phyloP scores from a whole-genome alignment of 2,329 filamentous ascomycete species.

The Hymenoscyphus fructigenus region DNA sequence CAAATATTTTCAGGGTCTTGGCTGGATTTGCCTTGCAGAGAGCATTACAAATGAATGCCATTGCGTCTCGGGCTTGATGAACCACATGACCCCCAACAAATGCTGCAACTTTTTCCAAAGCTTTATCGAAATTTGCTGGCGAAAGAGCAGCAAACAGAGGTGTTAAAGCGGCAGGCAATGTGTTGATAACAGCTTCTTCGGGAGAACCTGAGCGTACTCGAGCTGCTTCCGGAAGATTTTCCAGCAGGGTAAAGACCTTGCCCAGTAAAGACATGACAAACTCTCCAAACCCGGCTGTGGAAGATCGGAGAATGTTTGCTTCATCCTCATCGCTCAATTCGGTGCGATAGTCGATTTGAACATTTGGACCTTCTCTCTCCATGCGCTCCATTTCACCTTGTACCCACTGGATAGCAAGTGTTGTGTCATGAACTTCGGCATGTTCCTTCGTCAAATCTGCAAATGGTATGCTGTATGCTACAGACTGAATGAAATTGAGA shows the following conservation, averaged over 20 bases:
- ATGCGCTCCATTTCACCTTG: constrained; percentile 91
- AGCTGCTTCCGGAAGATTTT: constrained; percentile 90
- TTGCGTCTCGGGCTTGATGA: constrained; percentile 92
- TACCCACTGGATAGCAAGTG: constrained; percentile 87
- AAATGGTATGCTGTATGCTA: constrained; percentile 95
- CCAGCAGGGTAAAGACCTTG: constrained; percentile 90
- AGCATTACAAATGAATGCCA: constrained; percentile 97
- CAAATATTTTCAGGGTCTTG: constrained; percentile 85
- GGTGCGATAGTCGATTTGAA: constrained; percentile 80
- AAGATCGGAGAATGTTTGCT: constrained; percentile 83
- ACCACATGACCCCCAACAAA: constrained; percentile 95
- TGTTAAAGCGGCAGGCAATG: constrained; percentile 84
- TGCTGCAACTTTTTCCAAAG: constrained; percentile 84
- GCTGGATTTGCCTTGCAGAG: constrained; percentile 94
- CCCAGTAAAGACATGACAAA: constrained; percentile 89
- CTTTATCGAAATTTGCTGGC: constrained; percentile 88
- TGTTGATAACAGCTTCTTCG: constrained; percentile 96
- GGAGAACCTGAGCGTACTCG: constrained; percentile 86
- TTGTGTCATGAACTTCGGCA: constrained; percentile 68
- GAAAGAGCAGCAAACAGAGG: constrained; percentile 89
- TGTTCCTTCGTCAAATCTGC: constrained; percentile 72
- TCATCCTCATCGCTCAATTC: constrained; percentile 86
- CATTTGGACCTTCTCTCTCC: constrained; percentile 80
- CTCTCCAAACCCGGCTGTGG: constrained; percentile 89
- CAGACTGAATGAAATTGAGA: constrained; percentile 89